Evolutionary conservation across 2,329 filamentous ascomycete species (phyloP), one percentile per base, ranked within the genome.

Genomic region (Pestalotiopsis sp.): DNA sequence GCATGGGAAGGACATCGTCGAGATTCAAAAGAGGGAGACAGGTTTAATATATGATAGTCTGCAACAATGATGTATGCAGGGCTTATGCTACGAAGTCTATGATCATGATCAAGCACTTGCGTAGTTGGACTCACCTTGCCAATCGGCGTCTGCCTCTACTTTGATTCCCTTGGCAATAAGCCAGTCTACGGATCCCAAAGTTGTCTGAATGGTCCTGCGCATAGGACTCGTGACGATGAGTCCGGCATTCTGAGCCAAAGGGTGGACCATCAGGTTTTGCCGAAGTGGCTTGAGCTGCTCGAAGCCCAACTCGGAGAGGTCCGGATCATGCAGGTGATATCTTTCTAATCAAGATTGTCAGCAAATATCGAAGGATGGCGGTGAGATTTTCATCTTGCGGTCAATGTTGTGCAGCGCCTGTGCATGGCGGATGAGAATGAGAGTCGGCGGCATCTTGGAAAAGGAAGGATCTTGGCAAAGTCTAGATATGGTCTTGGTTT

Each of bases 381-480:
- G 25, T 36, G 14, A 20, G 38, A 20, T n/a, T 63, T 67, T 60
- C 65, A 65, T 85, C 86, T 80, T 81, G 88, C 88, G 77, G 64
- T 80, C 75, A 14, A 81, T 79, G 69, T 89, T 89, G 76, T 89
- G 87, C n/a, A 83, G 75, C 9, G 84, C 87, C 80, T 98, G 93
- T 17, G 93, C 95, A 85, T 98, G 95, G 73, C 95, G 92, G 76
- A 98, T 91, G 76, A 98, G 85, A 73, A 98, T 92, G 69, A 98
- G 74, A 0, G 82, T 87, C 1, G 86, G 86, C 65, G 86, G 76
- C 87, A 89, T 88, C 23, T 45, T 72, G 81, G 89, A n/a, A 85
- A 84, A 86, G 60, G 38, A 6, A 36, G 31, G 31, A 23, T 49
- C 36, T 39, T 17, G n/a, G 36, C 14, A 36, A 13, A 12, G 17